These are phyloP conservation scores for Colletotrichum coccodes DNA, from an alignment of 2,329 filamentous ascomycete species.

Conservation along the genomic window DNA sequence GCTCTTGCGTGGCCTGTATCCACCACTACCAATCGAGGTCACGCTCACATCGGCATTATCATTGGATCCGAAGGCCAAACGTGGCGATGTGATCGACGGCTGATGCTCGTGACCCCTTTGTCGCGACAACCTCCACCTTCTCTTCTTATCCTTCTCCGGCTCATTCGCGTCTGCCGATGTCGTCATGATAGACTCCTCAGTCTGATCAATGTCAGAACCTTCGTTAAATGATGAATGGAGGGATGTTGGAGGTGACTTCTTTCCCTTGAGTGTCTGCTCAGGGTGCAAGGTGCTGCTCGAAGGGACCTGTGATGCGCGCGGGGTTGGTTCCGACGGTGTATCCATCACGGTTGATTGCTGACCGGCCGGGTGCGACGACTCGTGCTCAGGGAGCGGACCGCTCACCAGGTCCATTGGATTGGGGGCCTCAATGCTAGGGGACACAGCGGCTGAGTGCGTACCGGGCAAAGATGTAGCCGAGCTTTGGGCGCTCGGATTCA, in stretches of 20 bases:
- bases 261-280: slow-evolving; percentile 67
- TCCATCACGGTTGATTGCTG: slow-evolving; percentile 16
- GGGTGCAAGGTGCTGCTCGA: slow-evolving; percentile 53
- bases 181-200: slow-evolving; percentile 63
- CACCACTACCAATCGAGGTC: slow-evolving; percentile 73
- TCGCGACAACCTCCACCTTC: slow-evolving; percentile 78
- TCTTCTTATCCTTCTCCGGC: slow-evolving; percentile 75
- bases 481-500: slow-evolving; percentile 89
- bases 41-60: slow-evolving; percentile 72
- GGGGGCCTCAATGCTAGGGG: slow-evolving; percentile 55
- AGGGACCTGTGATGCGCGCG: slow-evolving; percentile 57
- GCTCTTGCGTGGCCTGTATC: slow-evolving; percentile 58
- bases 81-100: slow-evolving; percentile 54
- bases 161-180: slow-evolving; percentile 46
- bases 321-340: slow-evolving; percentile 56
- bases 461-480: slow-evolving; percentile 79
- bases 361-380: background rate
- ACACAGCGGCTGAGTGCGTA: slow-evolving; percentile 51
- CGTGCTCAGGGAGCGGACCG: slow-evolving; percentile 31
- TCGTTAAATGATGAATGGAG: slow-evolving; percentile 83
- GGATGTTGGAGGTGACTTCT: slow-evolving; percentile 80
- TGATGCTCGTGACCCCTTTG: slow-evolving; percentile 64
- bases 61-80: slow-evolving; percentile 67
- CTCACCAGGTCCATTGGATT: slow-evolving; percentile 57
- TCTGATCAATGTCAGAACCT: slow-evolving; percentile 81